phyloP scores from a whole-genome alignment of 345 rosid species.

The Hirschfeldia incana region DNA sequence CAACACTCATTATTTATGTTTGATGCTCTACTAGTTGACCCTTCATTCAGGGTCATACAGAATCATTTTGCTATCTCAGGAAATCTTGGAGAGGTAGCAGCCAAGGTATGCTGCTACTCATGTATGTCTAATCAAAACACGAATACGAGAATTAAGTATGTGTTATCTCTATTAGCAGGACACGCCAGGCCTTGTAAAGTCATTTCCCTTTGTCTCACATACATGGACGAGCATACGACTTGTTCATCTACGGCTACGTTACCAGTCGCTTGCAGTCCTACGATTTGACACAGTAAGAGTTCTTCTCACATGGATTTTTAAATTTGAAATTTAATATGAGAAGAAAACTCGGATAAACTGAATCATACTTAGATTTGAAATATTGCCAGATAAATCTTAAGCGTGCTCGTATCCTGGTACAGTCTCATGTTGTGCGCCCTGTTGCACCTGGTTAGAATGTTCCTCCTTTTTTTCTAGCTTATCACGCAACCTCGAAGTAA shows the following conservation, averaged over 20 bases:
- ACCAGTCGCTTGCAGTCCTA: constrained; percentile 76
- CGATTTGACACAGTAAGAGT: constrained; percentile 65
- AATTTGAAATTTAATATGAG: not conserved
- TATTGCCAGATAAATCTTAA: constrained; percentile 78
- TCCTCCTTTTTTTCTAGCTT: not conserved
- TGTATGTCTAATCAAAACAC: no score
- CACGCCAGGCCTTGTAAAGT: no score
- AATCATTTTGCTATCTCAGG: no score
- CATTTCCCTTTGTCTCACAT: no score
- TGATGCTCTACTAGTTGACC: no score
- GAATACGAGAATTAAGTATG: no score
- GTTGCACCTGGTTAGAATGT: constrained; percentile 57
- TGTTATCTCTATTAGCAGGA: no score
- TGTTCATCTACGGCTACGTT: constrained; percentile 87
- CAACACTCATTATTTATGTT: not conserved
- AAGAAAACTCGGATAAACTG: not conserved
- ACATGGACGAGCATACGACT: constrained; percentile 58
- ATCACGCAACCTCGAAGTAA: not conserved
- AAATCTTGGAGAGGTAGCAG: no score
- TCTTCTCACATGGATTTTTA: constrained; percentile 3
- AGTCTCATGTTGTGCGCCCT: constrained; percentile 64
- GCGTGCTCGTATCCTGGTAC: constrained; percentile 83
- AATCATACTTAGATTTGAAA: not conserved
- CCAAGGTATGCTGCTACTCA: no score
- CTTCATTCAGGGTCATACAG: no score